These are phyloP conservation scores for Cryptococcus hybrid DNA, from an alignment of 1,284 basidiomycete genomes.

Conservation along the genomic window DNA sequence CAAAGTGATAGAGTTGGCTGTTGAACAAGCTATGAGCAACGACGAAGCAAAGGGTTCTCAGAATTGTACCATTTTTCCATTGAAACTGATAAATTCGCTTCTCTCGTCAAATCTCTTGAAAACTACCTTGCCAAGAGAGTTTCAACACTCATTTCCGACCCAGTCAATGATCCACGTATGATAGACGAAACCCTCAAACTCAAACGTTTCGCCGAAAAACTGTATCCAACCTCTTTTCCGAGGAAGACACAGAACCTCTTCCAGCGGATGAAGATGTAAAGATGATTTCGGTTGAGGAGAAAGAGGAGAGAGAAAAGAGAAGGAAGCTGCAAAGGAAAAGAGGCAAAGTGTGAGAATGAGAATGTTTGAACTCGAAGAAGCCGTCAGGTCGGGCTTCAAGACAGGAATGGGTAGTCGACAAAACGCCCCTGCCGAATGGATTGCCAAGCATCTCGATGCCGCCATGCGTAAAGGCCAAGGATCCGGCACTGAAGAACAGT, in stretches of 20 bases:
- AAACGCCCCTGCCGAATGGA: conserved; percentile 90
- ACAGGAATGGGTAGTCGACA: conserved; percentile 75
- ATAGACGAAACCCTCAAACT: conserved; percentile 70
- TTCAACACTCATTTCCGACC: conserved; percentile 44
- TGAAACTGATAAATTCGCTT: too few species aligned
- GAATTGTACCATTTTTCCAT: too few species aligned
- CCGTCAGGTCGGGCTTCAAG: conserved; percentile 69
- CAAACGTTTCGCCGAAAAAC: conserved; percentile 63
- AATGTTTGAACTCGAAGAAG: conserved; percentile 42
- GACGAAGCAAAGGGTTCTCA: too few species aligned
- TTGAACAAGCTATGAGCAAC: too few species aligned
- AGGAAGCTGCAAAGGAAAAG: neutral
- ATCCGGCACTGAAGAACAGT: conserved; percentile 65
- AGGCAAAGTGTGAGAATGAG: conserved; percentile 6
- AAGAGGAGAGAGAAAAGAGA: conserved; percentile 7
- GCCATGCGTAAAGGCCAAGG: conserved; percentile 84
- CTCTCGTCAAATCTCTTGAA: conserved; percentile 63
- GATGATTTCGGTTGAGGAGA: conserved; percentile 3
- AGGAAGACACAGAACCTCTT: conserved; percentile 15
- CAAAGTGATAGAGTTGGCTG: too few species aligned
- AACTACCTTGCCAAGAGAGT: conserved; percentile 51
- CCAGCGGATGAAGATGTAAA: conserved; percentile 25
- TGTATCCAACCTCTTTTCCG: conserved; percentile 54
- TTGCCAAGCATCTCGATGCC: conserved; percentile 85
- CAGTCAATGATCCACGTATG: conserved; percentile 66